These are phyloP conservation scores for Elongisporangium anandrum DNA, from an alignment of 352 stramenopile genomes.

Conservation along the genomic window DNA sequence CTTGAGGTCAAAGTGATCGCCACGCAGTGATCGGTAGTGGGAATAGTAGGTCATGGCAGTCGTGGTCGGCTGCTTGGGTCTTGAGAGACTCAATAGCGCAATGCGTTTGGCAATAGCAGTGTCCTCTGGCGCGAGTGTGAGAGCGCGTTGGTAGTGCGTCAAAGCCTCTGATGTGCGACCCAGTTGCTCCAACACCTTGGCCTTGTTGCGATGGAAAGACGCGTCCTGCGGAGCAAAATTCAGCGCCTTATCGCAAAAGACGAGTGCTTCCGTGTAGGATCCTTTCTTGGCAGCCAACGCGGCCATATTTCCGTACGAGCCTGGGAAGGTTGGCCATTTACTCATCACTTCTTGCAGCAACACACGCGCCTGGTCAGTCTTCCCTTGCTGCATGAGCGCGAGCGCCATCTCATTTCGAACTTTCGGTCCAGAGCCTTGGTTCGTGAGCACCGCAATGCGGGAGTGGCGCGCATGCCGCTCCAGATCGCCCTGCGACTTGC, in stretches of 20 bases:
- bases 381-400: constrained; percentile 36
- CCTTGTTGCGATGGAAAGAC: constrained; percentile 50
- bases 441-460: constrained; percentile 60
- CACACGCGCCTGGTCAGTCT: constrained; percentile 29
- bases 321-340: constrained; percentile 43
- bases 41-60: constrained; percentile 34
- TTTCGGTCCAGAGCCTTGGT: constrained; percentile 36
- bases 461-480: constrained; percentile 35
- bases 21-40: constrained; percentile 32
- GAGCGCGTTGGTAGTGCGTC: constrained; percentile 32
- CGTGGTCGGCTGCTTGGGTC: constrained; percentile 13
- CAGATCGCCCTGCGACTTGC: constrained; percentile 34
- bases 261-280: constrained; percentile 38
- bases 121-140: constrained; percentile 31
- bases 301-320: constrained; percentile 54
- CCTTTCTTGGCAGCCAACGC: constrained; percentile 36
- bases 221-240: constrained; percentile 35
- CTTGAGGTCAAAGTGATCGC: constrained; percentile 61
- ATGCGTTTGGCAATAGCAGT: constrained; percentile 30
- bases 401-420: constrained; percentile 61
- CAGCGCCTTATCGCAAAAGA: constrained; percentile 30
- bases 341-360: constrained; percentile 38
- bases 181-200: constrained; percentile 48
- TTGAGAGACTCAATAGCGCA: constrained; percentile 42
- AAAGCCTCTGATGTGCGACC: constrained; percentile 41